These are phyloP conservation scores for Pharus latifolius DNA, from an alignment of 176 grass and related monocot genomes.

Conservation along the genomic window DNA sequence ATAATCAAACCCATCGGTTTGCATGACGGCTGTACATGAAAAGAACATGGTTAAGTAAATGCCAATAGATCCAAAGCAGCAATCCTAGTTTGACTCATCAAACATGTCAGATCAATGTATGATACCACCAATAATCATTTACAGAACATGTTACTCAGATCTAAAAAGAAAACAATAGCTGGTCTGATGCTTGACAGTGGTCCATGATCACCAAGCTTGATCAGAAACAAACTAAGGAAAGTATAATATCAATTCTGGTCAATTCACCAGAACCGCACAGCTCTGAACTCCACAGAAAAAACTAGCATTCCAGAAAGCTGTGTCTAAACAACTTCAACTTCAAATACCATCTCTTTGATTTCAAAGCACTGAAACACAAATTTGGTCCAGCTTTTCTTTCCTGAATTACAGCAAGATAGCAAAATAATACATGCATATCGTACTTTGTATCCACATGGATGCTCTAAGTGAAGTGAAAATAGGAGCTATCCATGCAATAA, in stretches of 20 bases:
- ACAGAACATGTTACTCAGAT: not conserved
- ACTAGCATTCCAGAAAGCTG: too few species aligned
- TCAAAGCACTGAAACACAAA: too few species aligned
- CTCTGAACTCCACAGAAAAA: too few species aligned
- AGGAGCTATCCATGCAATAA: not conserved
- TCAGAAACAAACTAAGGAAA: too few species aligned
- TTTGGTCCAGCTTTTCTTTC: too few species aligned
- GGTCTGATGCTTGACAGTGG: not conserved
- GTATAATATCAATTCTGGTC: too few species aligned
- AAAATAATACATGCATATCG: not conserved
- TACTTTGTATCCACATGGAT: not conserved
- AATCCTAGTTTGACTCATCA: not conserved
- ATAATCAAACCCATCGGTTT: constrained; percentile 97
- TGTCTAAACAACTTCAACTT: too few species aligned
- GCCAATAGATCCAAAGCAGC: not conserved
- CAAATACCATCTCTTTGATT: too few species aligned
- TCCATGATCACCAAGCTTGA: too few species aligned
- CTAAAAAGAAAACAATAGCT: not conserved
- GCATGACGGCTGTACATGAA: constrained; percentile 83
- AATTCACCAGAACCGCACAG: too few species aligned
- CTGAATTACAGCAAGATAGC: too few species aligned
- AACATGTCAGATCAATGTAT: not conserved
- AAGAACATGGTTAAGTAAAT: not conserved
- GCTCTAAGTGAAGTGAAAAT: not conserved
- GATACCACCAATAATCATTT: not conserved